Evolutionary conservation across 257 asterid genomes (phyloP).

Genomic region (Solanum virginianum): DNA sequence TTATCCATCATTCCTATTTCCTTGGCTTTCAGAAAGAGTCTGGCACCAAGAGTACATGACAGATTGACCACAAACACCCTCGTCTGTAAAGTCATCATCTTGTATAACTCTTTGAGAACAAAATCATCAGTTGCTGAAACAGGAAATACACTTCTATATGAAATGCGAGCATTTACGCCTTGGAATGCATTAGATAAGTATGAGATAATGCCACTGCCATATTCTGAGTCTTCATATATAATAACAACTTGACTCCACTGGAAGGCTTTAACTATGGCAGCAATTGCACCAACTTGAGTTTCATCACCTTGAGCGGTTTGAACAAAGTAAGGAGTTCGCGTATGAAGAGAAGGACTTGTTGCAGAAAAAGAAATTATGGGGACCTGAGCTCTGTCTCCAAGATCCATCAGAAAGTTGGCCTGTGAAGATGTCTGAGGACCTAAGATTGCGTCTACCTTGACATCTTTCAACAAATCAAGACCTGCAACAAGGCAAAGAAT

Average conservation of each 20-base stretch:
- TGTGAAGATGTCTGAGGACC: conserved; percentile 23
- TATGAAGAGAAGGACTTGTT: conserved; percentile 9
- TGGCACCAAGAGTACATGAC: conserved; percentile 7
- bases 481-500: conserved; percentile 16
- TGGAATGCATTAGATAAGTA: conserved; percentile 27
- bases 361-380: conserved; percentile 17
- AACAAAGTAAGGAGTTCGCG: conserved; percentile 4
- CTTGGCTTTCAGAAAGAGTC: conserved; percentile 13
- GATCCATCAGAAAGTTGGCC: conserved; percentile 8
- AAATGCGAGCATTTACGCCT: conserved; percentile 18
- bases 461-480: conserved; percentile 18
- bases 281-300: conserved; percentile 33
- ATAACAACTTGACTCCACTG: conserved; percentile 28
- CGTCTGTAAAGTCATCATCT: conserved; percentile 33
- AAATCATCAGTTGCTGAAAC: conserved; percentile 20
- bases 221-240: conserved; percentile 29
- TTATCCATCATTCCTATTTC: conserved; percentile 32
- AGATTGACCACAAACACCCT: conserved; percentile 31
- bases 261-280: conserved; percentile 24
- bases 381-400: conserved; percentile 5
- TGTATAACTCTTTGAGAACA: conserved; percentile 18
- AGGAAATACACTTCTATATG: conserved; percentile 28
- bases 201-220: conserved; percentile 33
- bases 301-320: conserved; percentile 9
- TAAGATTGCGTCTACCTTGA: conserved; percentile 24